Base-by-base conservation (phyloP, 225 moss, liverwort and hornwort genomes). In the Physcomitrellopsis africana region DNA sequence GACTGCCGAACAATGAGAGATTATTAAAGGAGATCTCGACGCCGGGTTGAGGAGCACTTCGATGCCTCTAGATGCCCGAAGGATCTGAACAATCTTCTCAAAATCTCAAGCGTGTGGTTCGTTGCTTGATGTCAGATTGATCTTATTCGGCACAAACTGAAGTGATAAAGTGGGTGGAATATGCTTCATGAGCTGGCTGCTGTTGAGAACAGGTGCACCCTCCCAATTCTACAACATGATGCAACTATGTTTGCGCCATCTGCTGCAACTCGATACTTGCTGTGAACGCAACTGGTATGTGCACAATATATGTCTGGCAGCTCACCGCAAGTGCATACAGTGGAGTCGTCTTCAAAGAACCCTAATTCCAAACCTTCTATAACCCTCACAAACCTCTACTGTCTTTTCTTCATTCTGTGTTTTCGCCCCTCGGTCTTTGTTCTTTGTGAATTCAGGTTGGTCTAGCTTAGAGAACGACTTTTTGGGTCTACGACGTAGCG, bases 251-350 rank as follows among this genome's bases (percentile, higher is more conserved):
- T 17, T 27, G 10, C 46, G 46, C 46, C 43, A 58, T 45, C 70
- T 70, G 49, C 59, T 59, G 63, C 63, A 60, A 61, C 37, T 79
- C 70, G 53, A 37, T 47, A 51, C 56, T 64, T 15, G 55, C 47
- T 63, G 29, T 56, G 6, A 20, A 10, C 41, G 41, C 49, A 2
- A 43, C 46, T 49, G 52, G 72, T 80, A 72, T 53, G 76, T 37
- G 72, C 52, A 59, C 46, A 18, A 14, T 46, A 72, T 19, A 59
- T 70, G 76, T 72, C 63, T 49, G 3, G 41, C 2, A 27, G 12
- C 51, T 68, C 17, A 37, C 32, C 32, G 4, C 7, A 37, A 37
- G 32, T 37, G 32, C 32, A 2, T 37, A 37, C 32, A 37, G 32
- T 37, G 32, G 7, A 5, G 32, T 37, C 32, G 32, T 41, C 22